Evolutionary conservation across 1,139 yeast species (phyloP).

Genomic region (Protomyces pachydermus): DNA sequence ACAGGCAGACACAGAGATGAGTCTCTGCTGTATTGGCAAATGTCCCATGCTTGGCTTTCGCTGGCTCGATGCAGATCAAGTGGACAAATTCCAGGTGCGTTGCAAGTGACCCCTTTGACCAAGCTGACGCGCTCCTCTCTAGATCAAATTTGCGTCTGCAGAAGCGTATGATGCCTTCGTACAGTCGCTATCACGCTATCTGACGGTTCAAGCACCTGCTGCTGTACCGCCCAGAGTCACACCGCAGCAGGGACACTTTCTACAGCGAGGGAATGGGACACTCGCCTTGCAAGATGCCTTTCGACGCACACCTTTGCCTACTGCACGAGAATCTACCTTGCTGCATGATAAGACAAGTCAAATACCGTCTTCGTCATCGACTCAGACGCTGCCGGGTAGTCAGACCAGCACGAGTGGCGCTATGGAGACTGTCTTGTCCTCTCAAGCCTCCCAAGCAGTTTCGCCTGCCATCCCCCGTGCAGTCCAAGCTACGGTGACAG

Average conservation of each 20-base stretch:
- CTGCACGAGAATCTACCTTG: neutral
- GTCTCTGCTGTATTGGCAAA: neutral
- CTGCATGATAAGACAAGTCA: no score
- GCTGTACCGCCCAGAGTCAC: neutral
- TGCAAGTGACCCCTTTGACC: neutral
- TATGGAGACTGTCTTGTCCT: neutral
- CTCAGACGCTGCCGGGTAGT: neutral
- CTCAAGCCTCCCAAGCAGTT: neutral
- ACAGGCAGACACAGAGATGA: neutral
- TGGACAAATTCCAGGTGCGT: slow-evolving; percentile 9
- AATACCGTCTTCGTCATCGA: neutral
- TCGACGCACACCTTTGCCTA: neutral
- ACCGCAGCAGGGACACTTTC: neutral
- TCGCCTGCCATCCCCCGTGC: neutral
- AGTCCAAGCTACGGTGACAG: neutral
- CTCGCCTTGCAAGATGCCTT: neutral
- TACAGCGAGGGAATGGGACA: neutral
- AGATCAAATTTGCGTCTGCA: slow-evolving; percentile 2
- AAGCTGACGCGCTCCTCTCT: neutral
- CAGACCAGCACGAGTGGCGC: neutral
- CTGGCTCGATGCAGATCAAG: neutral
- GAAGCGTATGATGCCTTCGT: neutral
- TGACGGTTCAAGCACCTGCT: neutral
- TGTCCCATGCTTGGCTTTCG: slow-evolving; percentile 8
- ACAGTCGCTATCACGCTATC: neutral